A percentile compares a stretch with the other conserved stretches of the same genome.
phyloP scores from a whole-genome alignment of 306 rosid genomes.

The Luffa acutangula region DNA sequence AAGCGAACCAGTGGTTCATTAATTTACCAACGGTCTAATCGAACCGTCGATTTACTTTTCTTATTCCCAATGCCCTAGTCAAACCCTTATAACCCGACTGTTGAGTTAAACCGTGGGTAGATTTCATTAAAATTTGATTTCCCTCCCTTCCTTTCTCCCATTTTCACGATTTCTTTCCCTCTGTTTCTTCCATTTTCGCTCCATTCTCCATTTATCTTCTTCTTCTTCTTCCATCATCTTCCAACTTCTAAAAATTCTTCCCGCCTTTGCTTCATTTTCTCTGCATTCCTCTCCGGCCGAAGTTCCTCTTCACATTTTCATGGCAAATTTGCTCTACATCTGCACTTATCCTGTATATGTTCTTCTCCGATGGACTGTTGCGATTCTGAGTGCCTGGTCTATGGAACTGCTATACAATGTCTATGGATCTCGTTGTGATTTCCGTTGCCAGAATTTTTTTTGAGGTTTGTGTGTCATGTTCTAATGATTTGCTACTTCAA shows the following conservation, averaged over 20 bases:
- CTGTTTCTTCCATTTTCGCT: too few relatives aligned
- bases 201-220: neutral
- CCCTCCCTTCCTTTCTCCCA: too few relatives aligned
- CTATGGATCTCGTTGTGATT: conserved; percentile 33
- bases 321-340: conserved; percentile 23
- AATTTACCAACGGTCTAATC: too few relatives aligned
- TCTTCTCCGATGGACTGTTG: neutral
- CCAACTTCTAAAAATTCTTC: neutral
- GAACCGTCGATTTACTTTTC: too few relatives aligned
- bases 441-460: neutral
- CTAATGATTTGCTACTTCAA: too few relatives aligned
- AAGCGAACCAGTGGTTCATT: too few relatives aligned
- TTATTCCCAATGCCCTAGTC: too few relatives aligned
- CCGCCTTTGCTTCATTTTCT: conserved; percentile 1
- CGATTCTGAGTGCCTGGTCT: neutral
- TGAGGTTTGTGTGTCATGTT: conserved; percentile 8
- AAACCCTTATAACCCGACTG: too few relatives aligned
- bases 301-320: conserved; percentile 11
- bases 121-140: too few relatives aligned
- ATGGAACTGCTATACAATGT: neutral
- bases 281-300: conserved; percentile 29
- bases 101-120: too few relatives aligned
- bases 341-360: neutral
- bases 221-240: conserved; percentile 5
- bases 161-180: too few relatives aligned